Conservation (phyloP, 1,284 basidiomycete species). For the Serendipita sp. region DNA sequence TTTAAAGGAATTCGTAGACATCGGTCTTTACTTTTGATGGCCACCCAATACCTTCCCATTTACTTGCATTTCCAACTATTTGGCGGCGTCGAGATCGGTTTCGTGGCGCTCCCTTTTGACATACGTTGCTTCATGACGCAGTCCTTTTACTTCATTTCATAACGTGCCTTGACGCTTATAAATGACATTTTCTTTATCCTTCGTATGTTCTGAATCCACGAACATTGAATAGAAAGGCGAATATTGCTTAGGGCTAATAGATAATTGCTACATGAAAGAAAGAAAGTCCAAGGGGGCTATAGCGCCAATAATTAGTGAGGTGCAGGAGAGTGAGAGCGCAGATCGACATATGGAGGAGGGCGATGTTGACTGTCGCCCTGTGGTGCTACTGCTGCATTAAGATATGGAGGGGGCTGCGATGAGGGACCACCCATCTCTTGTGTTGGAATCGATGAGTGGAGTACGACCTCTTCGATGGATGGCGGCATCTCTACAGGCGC, state of each 20-base stretch:
- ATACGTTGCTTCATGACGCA: not conserved
- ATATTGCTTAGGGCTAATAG: not conserved
- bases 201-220: not conserved
- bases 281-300: not conserved
- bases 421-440: slow-evolving; percentile 19
- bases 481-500: slow-evolving; percentile 3
- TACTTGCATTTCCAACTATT: not conserved
- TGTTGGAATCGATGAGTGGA: slow-evolving; percentile 6
- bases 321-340: slow-evolving; percentile 12
- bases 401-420: slow-evolving; percentile 37
- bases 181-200: slow-evolving; percentile 5
- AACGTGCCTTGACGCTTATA: not conserved
- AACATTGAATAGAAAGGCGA: not conserved
- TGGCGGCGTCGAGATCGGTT: not conserved
- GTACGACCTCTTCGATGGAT: slow-evolving; percentile 8
- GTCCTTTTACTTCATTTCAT: not conserved
- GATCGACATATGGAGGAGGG: slow-evolving; percentile 45
- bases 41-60: not conserved
- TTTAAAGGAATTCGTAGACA: slow-evolving; percentile 25
- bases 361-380: slow-evolving; percentile 33
- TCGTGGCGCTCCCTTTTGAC: not conserved
- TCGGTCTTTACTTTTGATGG: not conserved
- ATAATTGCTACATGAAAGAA: not conserved
- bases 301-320: not conserved
- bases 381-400: slow-evolving; percentile 32